Evolutionary conservation across 331 rosid species (phyloP), one percentile per base, ranked within the genome.

Genomic region (Quercus tomentella): DNA sequence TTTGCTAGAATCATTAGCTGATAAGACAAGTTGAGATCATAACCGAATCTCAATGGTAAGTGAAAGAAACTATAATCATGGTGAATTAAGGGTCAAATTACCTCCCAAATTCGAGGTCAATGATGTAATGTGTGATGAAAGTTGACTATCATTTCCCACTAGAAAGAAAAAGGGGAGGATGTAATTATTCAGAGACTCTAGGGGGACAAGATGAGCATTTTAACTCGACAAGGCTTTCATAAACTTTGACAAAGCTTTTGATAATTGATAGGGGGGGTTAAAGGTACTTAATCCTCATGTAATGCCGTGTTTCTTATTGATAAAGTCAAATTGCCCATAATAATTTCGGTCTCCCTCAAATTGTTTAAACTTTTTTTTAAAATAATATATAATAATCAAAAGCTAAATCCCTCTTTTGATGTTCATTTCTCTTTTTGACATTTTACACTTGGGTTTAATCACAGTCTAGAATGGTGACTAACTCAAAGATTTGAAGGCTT

Each of bases 101-200:
- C 45, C 25, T 43, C 15, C 77, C 54, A 31, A 69, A 54, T 37
- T 58, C 22, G 37, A 76, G 22, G 57, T 84, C 22, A 60, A 58
- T 73, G 87, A 84, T 62, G 88, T 62, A 77, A 81, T 74, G 67
- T 25, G 30, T 77, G 82, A 81, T 67, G 88, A 61, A 60, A 77
- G 63, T 78, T 72, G 68, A 78, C 45, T 5, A 65, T 71, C 63
- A 78, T 65, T 66, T 43, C 85, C 65, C 83, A 63, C 84, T 63
- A 11, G 11, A 37, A 75, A 23, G 41, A 14, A n/a, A 73, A 69
- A 51, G 45, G 45, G 52, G 17, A 31, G 21, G 21, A 28, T n/a
- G 72, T 35, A 52, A 51, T 69, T 63, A 79, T 79, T 75, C 41
- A 72, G 51, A 72, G 51, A 72, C 61, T 37, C 25, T 18, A 74